phyloP scores from a whole-genome alignment of 176 grass and related monocot species.

The Olyra latifolia region DNA sequence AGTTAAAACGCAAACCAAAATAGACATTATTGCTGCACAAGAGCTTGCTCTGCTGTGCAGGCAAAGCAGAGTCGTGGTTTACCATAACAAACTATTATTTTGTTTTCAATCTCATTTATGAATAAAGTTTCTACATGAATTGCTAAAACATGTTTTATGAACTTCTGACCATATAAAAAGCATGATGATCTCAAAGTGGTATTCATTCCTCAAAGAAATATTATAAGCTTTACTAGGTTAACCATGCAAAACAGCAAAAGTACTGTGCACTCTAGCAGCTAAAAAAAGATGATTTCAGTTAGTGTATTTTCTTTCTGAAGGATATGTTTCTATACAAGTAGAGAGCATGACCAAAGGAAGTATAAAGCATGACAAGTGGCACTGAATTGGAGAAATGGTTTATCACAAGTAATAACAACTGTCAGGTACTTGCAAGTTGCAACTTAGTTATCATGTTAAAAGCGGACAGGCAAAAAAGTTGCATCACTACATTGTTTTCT shows the following conservation, averaged over 20 bases:
- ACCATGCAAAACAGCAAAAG: background rate
- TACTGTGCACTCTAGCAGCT: background rate
- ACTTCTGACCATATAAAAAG: background rate
- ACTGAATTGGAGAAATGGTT: background rate
- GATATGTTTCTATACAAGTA: background rate
- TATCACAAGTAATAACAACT: background rate
- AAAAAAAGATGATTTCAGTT: background rate
- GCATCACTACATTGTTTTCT: background rate
- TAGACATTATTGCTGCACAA: background rate
- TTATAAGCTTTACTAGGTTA: background rate
- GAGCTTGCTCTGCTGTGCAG: background rate
- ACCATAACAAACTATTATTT: constrained; percentile 10
- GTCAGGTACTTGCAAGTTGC: constrained; percentile 1
- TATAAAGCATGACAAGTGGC: background rate
- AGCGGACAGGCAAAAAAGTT: background rate
- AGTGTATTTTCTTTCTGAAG: background rate
- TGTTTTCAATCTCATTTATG: background rate
- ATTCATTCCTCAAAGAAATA: background rate
- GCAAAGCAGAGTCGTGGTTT: background rate
- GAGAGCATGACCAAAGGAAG: background rate
- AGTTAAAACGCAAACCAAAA: background rate
- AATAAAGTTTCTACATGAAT: background rate
- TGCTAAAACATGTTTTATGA: background rate
- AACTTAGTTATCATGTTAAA: background rate
- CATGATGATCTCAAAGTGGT: background rate